A percentile compares a stretch with the other conserved stretches of the same genome.
phyloP scores from a whole-genome alignment of 352 stramenopile genomes.

The Pythium periplocum region DNA sequence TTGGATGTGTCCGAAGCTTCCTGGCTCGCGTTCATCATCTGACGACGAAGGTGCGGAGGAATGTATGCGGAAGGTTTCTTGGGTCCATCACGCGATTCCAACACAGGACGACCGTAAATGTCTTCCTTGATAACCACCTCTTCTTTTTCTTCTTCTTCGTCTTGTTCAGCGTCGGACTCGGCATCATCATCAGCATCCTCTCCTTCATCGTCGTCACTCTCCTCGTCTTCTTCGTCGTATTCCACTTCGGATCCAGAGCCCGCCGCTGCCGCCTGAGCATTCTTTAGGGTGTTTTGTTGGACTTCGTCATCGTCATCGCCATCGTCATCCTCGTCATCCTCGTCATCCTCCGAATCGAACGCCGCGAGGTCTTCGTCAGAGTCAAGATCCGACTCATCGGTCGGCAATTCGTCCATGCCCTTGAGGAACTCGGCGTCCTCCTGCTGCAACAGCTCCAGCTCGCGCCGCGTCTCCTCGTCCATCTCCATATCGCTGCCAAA shows the following conservation, averaged over 20 bases:
- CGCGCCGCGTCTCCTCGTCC: constrained; percentile 72
- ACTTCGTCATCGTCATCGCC: constrained; percentile 33
- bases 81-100: constrained; percentile 33
- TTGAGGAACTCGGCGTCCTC: constrained; percentile 81
- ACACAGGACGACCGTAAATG: constrained; percentile 75
- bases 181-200: constrained; percentile 14
- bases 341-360: constrained; percentile 65
- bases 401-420: constrained; percentile 81
- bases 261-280: constrained; percentile 29
- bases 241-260: constrained; percentile 13
- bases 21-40: constrained; percentile 42
- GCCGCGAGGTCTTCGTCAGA: constrained; percentile 54
- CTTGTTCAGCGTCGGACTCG: constrained; percentile 3
- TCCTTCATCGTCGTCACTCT: constrained; percentile 11
- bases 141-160: constrained; percentile 2
- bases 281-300: constrained; percentile 44
- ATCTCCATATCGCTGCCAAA: constrained; percentile 51
- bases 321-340: constrained; percentile 29
- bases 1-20: constrained; percentile 14
- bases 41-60: constrained; percentile 80
- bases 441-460: constrained; percentile 69
- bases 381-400: constrained; percentile 74
- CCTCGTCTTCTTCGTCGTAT: constrained; percentile 17
- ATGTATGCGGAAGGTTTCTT: constrained; percentile 71
- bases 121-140: constrained; percentile 54